Evolutionary conservation across 768 basidiomycete species (phyloP).

Genomic region (Leccinum variicolor): DNA sequence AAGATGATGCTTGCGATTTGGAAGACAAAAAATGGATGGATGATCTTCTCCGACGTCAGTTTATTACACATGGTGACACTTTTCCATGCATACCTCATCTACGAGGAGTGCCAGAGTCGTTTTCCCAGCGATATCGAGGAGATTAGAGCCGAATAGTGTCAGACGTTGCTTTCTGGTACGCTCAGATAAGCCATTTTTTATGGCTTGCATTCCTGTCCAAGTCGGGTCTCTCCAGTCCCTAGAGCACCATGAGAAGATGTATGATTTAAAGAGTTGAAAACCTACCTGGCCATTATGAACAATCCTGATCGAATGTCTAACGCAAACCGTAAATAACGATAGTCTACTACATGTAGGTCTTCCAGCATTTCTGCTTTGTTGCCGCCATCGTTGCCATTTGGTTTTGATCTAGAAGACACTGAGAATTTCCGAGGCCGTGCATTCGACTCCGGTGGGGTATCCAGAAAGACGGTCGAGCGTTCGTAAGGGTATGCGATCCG

Average conservation of each 20-base stretch:
- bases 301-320: conserved; percentile 81
- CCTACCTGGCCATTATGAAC: conserved; percentile 77
- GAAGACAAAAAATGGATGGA: conserved; percentile 98
- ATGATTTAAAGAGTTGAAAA: background rate
- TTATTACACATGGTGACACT: background rate
- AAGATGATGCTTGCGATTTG: conserved; percentile 93
- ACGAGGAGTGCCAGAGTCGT: conserved; percentile 72
- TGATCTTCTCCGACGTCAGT: conserved; percentile 48
- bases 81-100: conserved; percentile 68
- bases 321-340: conserved; percentile 89
- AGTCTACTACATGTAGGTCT: conserved; percentile 72
- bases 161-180: conserved; percentile 59
- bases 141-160: conserved; percentile 77
- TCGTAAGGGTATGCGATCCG: conserved; percentile 72
- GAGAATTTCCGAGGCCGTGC: conserved; percentile 20
- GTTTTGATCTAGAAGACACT: conserved; percentile 25
- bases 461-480: conserved; percentile 76
- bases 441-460: conserved; percentile 29
- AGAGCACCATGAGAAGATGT: conserved; percentile 4
- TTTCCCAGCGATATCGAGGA: conserved; percentile 89
- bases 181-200: conserved; percentile 62
- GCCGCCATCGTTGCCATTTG: conserved; percentile 30
- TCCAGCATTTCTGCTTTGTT: conserved; percentile 39
- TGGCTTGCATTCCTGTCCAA: conserved; percentile 60
- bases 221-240: conserved; percentile 90